Evolutionary conservation across 768 basidiomycete species (phyloP).

Genomic region (Gloeopeniophorella convolvens): DNA sequence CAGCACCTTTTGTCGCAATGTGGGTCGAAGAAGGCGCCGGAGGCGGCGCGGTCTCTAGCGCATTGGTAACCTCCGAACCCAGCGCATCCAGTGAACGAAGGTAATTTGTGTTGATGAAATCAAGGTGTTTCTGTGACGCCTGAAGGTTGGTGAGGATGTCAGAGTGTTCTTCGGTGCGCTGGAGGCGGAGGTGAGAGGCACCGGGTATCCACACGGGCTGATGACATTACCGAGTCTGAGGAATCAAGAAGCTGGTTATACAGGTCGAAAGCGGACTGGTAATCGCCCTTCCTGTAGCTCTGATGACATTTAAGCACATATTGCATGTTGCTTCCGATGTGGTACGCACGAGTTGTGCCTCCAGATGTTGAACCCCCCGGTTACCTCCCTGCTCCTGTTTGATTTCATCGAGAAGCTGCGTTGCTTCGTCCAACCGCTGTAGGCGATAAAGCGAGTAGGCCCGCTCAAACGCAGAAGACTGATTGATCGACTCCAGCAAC

Average conservation of each 20-base stretch:
- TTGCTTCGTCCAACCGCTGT: constrained; percentile 68
- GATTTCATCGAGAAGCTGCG: constrained; percentile 41
- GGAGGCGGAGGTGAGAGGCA: constrained; percentile 20
- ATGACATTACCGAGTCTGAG: constrained; percentile 55
- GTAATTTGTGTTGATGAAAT: constrained; percentile 73
- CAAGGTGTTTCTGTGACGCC: constrained; percentile 75
- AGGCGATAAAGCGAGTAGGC: constrained; percentile 83
- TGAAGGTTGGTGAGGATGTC: constrained; percentile 83
- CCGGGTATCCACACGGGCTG: constrained; percentile 23
- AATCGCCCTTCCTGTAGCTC: constrained; percentile 75
- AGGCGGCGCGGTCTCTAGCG: constrained; percentile 57
- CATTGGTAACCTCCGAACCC: constrained; percentile 42
- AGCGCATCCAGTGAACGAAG: constrained; percentile 56
- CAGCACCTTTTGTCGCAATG: constrained; percentile 23
- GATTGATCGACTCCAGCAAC: constrained; percentile 39
- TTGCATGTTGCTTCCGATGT: constrained; percentile 6
- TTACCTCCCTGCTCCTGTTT: constrained; percentile 37
- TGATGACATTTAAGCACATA: constrained; percentile 27
- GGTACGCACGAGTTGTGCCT: constrained; percentile 76
- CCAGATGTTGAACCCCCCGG: constrained; percentile 68
- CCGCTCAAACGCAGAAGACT: constrained; percentile 48
- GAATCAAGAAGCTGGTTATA: constrained; percentile 80
- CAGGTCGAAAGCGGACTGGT: constrained; percentile 64
- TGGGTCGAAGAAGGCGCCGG: constrained; percentile 37
- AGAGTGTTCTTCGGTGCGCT: constrained; percentile 84